Base-by-base conservation (phyloP, 305 asterid species). In the Solanum hybrid region DNA sequence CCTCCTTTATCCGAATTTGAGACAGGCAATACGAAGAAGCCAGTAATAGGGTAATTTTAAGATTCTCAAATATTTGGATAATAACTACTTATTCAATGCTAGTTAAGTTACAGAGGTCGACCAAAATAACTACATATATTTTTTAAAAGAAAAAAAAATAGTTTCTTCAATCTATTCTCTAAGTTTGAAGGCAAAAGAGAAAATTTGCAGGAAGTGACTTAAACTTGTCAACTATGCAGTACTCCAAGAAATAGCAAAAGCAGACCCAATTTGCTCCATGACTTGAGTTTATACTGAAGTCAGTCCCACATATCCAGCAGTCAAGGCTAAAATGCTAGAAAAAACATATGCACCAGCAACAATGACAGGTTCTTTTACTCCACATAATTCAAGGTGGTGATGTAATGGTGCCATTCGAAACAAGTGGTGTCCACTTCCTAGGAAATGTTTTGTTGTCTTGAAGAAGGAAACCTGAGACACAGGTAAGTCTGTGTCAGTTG, bases 301-400 rank as follows among this genome's bases (percentile, higher is more conserved):
- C 71, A 97, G 96, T 88, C 97, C 99, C 3, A 94, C 90, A 42
- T 94, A 97, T 26, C 97, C 97, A 8, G 95, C 97, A 67, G 93
- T 95, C 82, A 96, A 89, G 91, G 92, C 93, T 92, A 96, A 89
- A 51, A 94, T 73, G 89, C 93, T 91, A 18, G 98, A 94, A 85
- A 94, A 84, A 40, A 61, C 86, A 90, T 97, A 97, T 39, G 98
- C 97, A 81, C 91, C 94, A 64, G 94, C 96, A 86, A 95, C 97
- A 22, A 97, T 93, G 36, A 83, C 86, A 12, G 99, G 99, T 87
- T 96, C 99, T 90, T 89, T 91, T n/a, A 96, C 73, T 82, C 98
- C 98, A 86, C 91, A 87, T 83, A 95, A 82, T 89, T 93, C 94
- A 13, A 96, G 98, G 91, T 94, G 95, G 91, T 93, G 95, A 91